Base-by-base conservation (phyloP, 768 basidiomycete genomes). In the Coprinopsis sp. region DNA sequence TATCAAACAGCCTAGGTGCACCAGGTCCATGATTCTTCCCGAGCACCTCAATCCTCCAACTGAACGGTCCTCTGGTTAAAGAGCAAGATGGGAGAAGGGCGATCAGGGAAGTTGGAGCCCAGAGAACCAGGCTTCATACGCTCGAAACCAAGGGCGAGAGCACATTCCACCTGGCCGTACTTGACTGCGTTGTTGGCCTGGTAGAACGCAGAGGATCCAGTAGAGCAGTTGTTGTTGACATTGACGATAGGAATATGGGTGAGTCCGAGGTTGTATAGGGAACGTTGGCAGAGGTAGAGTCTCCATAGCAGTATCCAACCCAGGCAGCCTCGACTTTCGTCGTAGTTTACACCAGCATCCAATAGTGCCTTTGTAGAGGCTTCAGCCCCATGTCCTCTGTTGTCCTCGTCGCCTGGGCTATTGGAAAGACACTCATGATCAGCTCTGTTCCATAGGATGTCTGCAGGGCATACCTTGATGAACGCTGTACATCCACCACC, bases 211-310 rank as follows among this genome's bases (percentile, higher is more conserved):
- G 85, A 75, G 40, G 83, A 84, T 3, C 88, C 89, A 0, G 89
- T 89, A 3, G 88, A 83, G 57, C 89, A 91, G 63, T 88, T 88
- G 65, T 91, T 91, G 70, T 89, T 91, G 33, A 91, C 86, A 55
- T 91, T 92, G 40, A 84, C 75, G 57, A 92, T 82, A 0, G 90
- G 89, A 48, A 92, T 91, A 27, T 80, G 73, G 1, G 89, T 91
- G 62, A 91, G 73, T 16, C 90, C 90, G 33, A 91, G 79, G 59
- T 81, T 83, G 65, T 91, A 92, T 16, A 92, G 69, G 6, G 87
- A 80, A 82, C 84, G 69, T 88, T 87, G 22, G 87, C 87, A 51
- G 74, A 71, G 2, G 86, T 86, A 23, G 87, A 88, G 58, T 89
- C 87, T 3, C 87, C 88, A 55, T 84, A 90, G 60, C 82, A 83